A percentile compares a stretch with the other conserved stretches of the same genome.
These are phyloP conservation scores for Calcarisporium arbuscula DNA, from an alignment of 2,329 filamentous ascomycete species.

Conservation along the genomic window DNA sequence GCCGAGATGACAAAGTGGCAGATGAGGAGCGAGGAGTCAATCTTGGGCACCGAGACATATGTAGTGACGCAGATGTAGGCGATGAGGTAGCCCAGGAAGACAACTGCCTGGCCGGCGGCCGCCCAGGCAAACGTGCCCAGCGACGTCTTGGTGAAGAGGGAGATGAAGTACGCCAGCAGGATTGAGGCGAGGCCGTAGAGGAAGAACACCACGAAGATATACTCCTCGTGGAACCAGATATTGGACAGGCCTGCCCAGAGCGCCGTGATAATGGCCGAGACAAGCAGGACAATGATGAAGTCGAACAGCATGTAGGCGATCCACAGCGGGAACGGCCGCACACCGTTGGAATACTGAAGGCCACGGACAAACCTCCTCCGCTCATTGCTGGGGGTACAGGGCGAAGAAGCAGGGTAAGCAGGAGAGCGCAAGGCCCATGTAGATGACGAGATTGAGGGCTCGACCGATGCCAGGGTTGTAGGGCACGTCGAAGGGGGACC, in stretches of 20 bases:
- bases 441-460: slow-evolving; percentile 71
- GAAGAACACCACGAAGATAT: slow-evolving; percentile 74
- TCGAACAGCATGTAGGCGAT: slow-evolving; percentile 77
- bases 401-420: slow-evolving; percentile 83
- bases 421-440: slow-evolving; percentile 72
- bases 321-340: slow-evolving; percentile 77
- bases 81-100: slow-evolving; percentile 67
- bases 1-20: slow-evolving; percentile 70
- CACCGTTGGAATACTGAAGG: slow-evolving; percentile 87
- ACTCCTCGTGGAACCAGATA: slow-evolving; percentile 73
- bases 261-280: slow-evolving; percentile 58
- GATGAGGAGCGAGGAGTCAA: slow-evolving; percentile 61
- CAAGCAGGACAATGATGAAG: slow-evolving; percentile 62
- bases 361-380: slow-evolving; percentile 72
- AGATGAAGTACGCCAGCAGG: slow-evolving; percentile 73
- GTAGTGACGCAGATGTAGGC: slow-evolving; percentile 67
- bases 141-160: slow-evolving; percentile 71
- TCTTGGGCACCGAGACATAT: slow-evolving; percentile 62
- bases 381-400: slow-evolving; percentile 82
- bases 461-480: slow-evolving; percentile 64
- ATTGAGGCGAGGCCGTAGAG: slow-evolving; percentile 76
- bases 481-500: slow-evolving; percentile 68
- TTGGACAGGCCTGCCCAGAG: slow-evolving; percentile 60
- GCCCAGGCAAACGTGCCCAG: slow-evolving; percentile 80
- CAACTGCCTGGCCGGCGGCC: slow-evolving; percentile 66